phyloP scores from a whole-genome alignment of 2,329 filamentous ascomycete species.

The Ambrosiella xylebori region DNA sequence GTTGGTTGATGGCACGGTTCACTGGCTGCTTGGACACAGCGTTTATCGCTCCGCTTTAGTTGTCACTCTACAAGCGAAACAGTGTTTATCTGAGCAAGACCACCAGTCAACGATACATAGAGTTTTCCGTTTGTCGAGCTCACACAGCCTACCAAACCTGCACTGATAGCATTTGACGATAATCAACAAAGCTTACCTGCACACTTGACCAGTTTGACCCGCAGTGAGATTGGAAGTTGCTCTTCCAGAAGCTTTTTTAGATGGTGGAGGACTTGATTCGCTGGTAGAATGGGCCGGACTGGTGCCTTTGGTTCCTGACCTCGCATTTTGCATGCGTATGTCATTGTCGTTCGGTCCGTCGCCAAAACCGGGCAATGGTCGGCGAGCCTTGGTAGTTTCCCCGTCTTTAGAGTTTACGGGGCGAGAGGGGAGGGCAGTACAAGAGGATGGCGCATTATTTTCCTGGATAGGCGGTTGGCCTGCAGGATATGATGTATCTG shows the following conservation, averaged over 20 bases:
- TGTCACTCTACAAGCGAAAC: background rate
- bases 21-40: background rate
- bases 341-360: conserved; percentile 6
- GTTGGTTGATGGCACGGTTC: background rate
- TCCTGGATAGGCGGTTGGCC: background rate
- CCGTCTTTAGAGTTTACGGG: conserved; percentile 6
- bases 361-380: conserved; percentile 9
- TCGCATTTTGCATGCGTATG: conserved; percentile 3
- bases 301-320: background rate
- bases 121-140: too few species aligned
- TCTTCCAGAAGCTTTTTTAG: conserved; percentile 1
- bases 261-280: conserved; percentile 5
- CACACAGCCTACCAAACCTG: background rate
- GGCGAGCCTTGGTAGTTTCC: conserved; percentile 2
- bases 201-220: conserved; percentile 38
- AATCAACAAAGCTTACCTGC: conserved; percentile 38
- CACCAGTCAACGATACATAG: background rate
- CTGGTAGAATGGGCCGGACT: background rate
- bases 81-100: background rate
- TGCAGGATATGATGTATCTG: background rate
- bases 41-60: background rate
- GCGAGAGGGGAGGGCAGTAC: conserved; percentile 9
- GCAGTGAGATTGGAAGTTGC: conserved; percentile 2
- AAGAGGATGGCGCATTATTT: conserved; percentile 2
- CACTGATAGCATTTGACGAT: background rate